Percentiles rank a stretch among this genome's conserved stretches.
These are phyloP conservation scores for Colletotrichum viniferum DNA, from an alignment of 2,329 filamentous ascomycete genomes.

Conservation along the genomic window DNA sequence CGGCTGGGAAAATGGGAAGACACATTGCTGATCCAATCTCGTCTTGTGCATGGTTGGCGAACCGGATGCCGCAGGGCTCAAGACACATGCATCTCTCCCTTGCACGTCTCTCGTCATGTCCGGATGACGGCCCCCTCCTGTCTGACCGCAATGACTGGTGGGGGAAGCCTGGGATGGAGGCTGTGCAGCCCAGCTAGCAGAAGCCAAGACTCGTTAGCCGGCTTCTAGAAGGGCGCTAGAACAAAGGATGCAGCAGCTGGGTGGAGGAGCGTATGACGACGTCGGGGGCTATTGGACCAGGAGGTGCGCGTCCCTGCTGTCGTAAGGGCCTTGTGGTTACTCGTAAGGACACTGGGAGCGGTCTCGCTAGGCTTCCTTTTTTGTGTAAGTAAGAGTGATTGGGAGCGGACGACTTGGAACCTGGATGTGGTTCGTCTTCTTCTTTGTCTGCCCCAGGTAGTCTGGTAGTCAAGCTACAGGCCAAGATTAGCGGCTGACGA, in stretches of 20 bases:
- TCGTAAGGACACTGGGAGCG: not conserved
- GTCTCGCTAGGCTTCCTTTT: not conserved
- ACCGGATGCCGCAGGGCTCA: not conserved
- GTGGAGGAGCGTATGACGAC: not conserved
- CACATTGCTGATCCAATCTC: not conserved
- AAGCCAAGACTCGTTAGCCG: not conserved
- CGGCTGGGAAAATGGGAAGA: not conserved
- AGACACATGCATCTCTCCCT: not conserved
- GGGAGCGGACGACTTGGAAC: not conserved
- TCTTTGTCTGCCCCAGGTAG: not conserved
- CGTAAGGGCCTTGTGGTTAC: not conserved
- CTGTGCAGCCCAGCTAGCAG: not conserved
- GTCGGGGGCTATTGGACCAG: not conserved
- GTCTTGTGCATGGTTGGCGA: not conserved
- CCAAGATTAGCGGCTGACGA: not conserved
- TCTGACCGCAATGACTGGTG: not conserved
- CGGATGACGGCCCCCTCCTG: not conserved
- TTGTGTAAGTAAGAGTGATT: not conserved
- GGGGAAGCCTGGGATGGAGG: not conserved
- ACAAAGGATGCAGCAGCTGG: slow-evolving; percentile 15
- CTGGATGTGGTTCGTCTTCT: not conserved
- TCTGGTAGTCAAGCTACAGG: not conserved
- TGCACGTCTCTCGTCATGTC: not conserved
- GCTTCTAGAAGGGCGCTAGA: slow-evolving; percentile 21
- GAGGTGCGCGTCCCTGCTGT: not conserved